Conservation (phyloP, 345 rosid genomes). For the Diplotaxis tenuifolia region DNA sequence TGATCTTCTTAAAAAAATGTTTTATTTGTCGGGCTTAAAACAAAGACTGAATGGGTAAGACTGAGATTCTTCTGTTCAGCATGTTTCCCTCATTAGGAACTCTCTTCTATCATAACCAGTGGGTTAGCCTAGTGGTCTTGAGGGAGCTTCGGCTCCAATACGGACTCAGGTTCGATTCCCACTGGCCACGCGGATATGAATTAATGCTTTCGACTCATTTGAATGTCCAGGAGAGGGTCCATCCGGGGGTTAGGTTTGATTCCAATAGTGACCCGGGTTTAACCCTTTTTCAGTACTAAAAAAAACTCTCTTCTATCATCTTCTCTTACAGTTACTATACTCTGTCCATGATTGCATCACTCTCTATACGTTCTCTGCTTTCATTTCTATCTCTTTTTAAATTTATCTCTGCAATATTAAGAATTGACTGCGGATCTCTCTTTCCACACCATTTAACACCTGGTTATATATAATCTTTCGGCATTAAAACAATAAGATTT, state of each 20-base stretch:
- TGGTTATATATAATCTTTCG: conserved; percentile 15
- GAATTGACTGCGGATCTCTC: conserved; percentile 34
- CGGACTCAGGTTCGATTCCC: no score
- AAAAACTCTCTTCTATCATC: no score
- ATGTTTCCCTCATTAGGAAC: conserved; percentile 32
- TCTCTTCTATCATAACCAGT: no score
- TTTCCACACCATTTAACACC: conserved; percentile 35
- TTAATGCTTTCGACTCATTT: no score
- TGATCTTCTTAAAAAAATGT: background rate
- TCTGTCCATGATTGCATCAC: conserved; percentile 40
- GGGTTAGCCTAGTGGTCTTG: no score
- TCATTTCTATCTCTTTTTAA: background rate
- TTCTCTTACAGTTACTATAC: conserved; percentile 37
- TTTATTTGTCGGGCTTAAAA: conserved; percentile 25
- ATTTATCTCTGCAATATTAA: background rate
- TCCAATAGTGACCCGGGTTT: no score
- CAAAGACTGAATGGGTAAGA: conserved; percentile 31
- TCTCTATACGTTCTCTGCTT: conserved; percentile 36
- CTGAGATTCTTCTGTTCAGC: conserved; percentile 48
- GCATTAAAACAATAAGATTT: background rate
- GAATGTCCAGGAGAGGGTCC: no score
- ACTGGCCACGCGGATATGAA: no score
- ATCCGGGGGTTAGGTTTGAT: no score
- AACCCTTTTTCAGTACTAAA: no score
- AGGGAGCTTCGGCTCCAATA: no score